phyloP scores from a whole-genome alignment of 305 asterid genomes.

The Fraxinus latifolia region DNA sequence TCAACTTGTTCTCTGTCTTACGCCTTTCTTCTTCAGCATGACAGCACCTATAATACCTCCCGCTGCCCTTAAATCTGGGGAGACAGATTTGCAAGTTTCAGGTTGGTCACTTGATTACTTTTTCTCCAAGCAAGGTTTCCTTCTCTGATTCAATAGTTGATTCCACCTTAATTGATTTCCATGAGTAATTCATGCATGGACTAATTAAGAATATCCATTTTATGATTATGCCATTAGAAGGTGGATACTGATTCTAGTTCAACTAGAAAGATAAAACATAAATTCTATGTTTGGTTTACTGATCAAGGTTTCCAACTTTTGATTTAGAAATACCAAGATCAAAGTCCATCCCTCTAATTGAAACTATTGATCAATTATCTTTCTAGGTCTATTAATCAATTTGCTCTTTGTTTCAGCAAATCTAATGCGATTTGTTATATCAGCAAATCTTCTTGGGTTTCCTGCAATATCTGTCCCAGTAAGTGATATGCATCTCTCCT shows the following conservation, averaged over 20 bases:
- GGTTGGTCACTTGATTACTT: conserved; percentile 28
- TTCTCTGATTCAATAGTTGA: not conserved
- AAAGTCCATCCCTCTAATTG: not conserved
- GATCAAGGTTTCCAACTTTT: not conserved
- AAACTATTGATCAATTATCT: not conserved
- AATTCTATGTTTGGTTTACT: not conserved
- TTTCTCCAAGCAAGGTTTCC: not conserved
- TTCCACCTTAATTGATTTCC: not conserved
- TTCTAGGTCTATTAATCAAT: not conserved
- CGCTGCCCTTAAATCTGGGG: conserved; percentile 76
- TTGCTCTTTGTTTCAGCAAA: conserved; percentile 30
- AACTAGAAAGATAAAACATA: not conserved
- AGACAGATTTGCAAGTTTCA: conserved; percentile 69
- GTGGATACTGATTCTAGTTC: not conserved
- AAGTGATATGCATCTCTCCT: conserved; percentile 23
- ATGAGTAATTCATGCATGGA: not conserved
- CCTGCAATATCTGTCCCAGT: conserved; percentile 52
- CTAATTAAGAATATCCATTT: not conserved
- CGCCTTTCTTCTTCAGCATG: conserved; percentile 46
- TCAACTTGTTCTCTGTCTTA: not conserved
- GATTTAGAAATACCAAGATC: not conserved
- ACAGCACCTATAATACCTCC: conserved; percentile 93
- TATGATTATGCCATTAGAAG: not conserved
- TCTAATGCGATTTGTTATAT: conserved; percentile 40
- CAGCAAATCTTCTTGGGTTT: conserved; percentile 48